Conservation (phyloP, 495 filamentous ascomycete species). For the Paragyromitra xinjiangensis region DNA sequence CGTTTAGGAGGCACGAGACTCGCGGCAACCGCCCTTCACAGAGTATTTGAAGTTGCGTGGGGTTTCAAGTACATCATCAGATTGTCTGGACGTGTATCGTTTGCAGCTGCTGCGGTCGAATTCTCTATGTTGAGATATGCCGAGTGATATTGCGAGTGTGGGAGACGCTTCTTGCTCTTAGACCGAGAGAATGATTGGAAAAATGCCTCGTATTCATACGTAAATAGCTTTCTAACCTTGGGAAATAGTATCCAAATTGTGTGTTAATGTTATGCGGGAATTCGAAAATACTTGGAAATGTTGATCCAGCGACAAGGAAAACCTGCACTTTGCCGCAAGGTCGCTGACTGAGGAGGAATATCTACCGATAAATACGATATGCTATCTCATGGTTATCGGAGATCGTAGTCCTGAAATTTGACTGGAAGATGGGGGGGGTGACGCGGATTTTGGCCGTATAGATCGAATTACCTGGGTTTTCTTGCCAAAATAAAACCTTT, state of each 20-base stretch:
- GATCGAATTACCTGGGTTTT: no score
- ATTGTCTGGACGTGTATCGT: no score
- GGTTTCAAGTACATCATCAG: no score
- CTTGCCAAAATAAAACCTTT: no score
- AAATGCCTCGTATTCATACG: neutral
- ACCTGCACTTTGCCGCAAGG: neutral
- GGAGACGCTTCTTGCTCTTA: neutral
- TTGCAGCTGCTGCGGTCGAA: no score
- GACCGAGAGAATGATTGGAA: neutral
- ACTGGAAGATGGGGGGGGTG: neutral
- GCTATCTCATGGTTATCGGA: neutral
- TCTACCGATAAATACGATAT: neutral
- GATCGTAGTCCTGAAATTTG: neutral
- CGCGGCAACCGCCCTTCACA: no score
- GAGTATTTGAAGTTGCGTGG: no score
- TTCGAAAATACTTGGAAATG: neutral
- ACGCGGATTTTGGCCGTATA: no score
- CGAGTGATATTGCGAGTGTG: neutral
- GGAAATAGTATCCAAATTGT: neutral
- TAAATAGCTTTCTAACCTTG: neutral
- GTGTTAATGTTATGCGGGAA: neutral
- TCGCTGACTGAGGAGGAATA: neutral
- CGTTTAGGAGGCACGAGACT: no score
- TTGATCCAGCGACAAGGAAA: neutral
- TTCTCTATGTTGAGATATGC: no score